These are phyloP conservation scores for Cyclostephanos tholiformis DNA, from an alignment of 108 stramenopile species.

Conservation along the genomic window DNA sequence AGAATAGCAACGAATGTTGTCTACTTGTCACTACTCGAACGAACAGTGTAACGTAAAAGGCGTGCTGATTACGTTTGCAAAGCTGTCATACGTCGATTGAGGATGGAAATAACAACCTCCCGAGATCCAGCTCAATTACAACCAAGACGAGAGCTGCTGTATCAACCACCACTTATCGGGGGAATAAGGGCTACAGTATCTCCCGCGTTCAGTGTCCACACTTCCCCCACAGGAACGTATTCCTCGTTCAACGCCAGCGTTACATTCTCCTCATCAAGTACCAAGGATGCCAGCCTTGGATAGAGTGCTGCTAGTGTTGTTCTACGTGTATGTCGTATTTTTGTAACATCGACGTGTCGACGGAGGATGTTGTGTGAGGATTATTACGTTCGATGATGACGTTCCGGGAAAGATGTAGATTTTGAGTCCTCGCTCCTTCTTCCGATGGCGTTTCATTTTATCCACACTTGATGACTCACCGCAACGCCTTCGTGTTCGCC, in stretches of 20 bases:
- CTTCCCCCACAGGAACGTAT: conserved; percentile 69
- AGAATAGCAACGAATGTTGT: background rate
- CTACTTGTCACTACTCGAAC: background rate
- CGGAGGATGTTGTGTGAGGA: background rate
- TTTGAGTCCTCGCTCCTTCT: background rate
- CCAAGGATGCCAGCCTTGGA: conserved; percentile 64
- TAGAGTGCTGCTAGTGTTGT: conserved; percentile 58
- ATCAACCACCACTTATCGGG: conserved; percentile 82
- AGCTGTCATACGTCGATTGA: background rate
- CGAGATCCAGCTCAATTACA: too few species aligned
- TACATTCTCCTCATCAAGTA: conserved; percentile 75
- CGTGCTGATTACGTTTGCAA: too few species aligned
- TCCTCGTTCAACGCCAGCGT: conserved; percentile 89
- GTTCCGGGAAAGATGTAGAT: background rate
- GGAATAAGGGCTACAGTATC: conserved; percentile 88
- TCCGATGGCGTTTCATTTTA: conserved; percentile 2
- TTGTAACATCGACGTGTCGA: background rate
- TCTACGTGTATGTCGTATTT: conserved; percentile 19
- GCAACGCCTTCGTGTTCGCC: conserved; percentile 53
- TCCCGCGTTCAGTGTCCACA: conserved; percentile 60
- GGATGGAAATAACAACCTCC: too few species aligned
- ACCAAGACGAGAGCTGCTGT: background rate
- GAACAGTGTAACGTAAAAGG: too few species aligned
- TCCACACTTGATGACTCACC: conserved; percentile 32
- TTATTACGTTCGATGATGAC: background rate